Base-by-base conservation (phyloP, 1,139 yeast species). In the Diutina neorugosa region DNA sequence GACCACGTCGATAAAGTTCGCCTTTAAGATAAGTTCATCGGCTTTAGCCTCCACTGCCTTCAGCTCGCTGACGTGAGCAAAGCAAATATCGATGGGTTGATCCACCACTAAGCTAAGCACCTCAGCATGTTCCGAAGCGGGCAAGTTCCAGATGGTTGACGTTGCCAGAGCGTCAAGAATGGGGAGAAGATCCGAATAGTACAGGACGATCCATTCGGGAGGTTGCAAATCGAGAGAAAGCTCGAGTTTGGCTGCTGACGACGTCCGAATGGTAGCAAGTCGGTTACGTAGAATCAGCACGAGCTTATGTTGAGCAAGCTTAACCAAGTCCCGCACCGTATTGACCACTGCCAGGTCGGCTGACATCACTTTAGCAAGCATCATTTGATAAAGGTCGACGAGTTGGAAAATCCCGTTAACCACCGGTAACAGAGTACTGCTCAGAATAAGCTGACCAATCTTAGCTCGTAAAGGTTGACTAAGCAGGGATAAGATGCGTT, bases 151-250 rank as follows among this genome's bases (percentile, higher is more conserved):
- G 37, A 78, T 67, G 27, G 75, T 70, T 14, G 64, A 63, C 6
- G 62, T 53, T 7, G 69, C 63, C 27, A 63, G 61, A 53, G 69
- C 71, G 58, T 80, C 84, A 53, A 80, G 69, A 3, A 77, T 63
- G 7, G 78, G 80, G 54, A 82, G 68, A 19, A 78, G 66, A 37
- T 75, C 81, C 1, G 77, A 64, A 57, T 79, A 71, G 60, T 79
- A 81, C 7, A 80, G 82, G 52, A 78, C 70, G 16, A 85, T 65
- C 94, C 93, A 86, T 57, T 84, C 89, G 0, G 93, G 91, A 8
- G 89, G 79, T 56, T 83, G 76, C 51, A 84, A 68, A 53, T 80
- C 83, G 47, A 70, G 69, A 55, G 70, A 68, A 57, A 64, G 63
- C 49, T 74, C 78, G 40, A 74, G 60, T 55, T 72, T 72, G 2